Evolutionary conservation across 73 alveolate genomes (phyloP).

Genomic region (Symbiodinium natans): DNA sequence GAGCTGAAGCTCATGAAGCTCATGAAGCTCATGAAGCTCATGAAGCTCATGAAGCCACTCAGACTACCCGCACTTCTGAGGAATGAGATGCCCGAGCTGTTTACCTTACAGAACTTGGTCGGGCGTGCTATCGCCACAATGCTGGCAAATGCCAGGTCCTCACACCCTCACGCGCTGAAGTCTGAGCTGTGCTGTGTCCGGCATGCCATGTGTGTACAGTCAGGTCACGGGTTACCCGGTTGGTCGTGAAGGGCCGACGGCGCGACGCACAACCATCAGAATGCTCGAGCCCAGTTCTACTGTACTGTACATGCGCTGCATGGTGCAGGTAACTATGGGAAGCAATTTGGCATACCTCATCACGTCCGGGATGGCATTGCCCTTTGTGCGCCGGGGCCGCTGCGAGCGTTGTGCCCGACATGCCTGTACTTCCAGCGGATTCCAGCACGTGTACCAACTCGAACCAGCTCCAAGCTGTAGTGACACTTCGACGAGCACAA

Average conservation of each 20-base stretch:
- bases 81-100: slow-evolving; percentile 80
- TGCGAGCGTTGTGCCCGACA: too few relatives aligned
- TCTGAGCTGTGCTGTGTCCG: too few relatives aligned
- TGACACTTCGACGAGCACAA: not conserved
- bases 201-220: too few relatives aligned
- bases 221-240: slow-evolving; percentile 75
- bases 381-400: slow-evolving; percentile 47
- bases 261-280: not conserved
- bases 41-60: too few relatives aligned
- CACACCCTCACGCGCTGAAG: not conserved
- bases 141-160: slow-evolving; percentile 30
- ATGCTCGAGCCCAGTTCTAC: not conserved
- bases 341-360: slow-evolving; percentile 80
- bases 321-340: slow-evolving; percentile 90
- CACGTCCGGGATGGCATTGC: slow-evolving; percentile 68
- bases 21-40: too few relatives aligned
- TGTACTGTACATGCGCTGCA: not conserved
- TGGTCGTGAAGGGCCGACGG: slow-evolving; percentile 93
- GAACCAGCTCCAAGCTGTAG: too few relatives aligned
- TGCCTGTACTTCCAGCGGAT: too few relatives aligned
- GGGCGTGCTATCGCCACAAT: slow-evolving; percentile 85
- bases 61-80: too few relatives aligned
- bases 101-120: slow-evolving; percentile 61
- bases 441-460: too few relatives aligned
- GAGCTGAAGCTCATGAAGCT: not conserved